Base-by-base conservation (phyloP, 1,139 yeast species). In the Diutina sp. region DNA sequence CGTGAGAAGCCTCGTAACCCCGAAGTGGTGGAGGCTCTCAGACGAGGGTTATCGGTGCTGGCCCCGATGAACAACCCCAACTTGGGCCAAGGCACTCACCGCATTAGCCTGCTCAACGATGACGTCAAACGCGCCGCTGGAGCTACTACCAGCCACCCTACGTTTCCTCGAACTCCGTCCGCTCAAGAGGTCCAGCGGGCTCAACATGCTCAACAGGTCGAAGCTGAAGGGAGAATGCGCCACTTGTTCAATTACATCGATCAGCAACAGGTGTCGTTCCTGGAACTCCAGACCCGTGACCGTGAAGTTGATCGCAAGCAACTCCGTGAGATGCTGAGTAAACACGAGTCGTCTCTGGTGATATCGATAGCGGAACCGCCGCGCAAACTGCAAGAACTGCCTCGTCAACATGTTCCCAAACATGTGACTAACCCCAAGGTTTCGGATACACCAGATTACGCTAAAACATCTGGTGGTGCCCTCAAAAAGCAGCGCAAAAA, bases 191-290 rank as follows among this genome's bases (percentile, higher is more conserved):
- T 18, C 11, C 30, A 30, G 7, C 12, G 16, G 4, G 28, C 9
- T 18, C 35, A 6, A 8, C 11, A 14, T 11, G 35, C 51, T 11
- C 30, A 30, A n/a, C 12, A 14, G 16, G n/a, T 46, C n/a, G 47
- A 35, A 14, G 8, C 38, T 29, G 55, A 45, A 11, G 58, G 58
- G 18, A 54, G 53, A 45, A 55, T 54, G 44, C 46, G 56, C 7
- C 59, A 58, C 21, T 54, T 59, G 32, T 55, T 57, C 16, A 46
- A 51, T 35, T 58, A 55, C 47, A 55, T 59, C 30, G 29, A 55
- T n/a, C 60, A 61, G 29, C 62, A 61, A 54, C 57, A 45, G n/a
- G 14, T 25, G 12, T 30, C 30, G 41, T 47, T 47, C 12, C 30
- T 30, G 21, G 16, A 47, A 16, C 30, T 47, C 7, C 51, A 47